Conservation (phyloP, 441 rosid species). For the Macaranga tanarius region DNA sequence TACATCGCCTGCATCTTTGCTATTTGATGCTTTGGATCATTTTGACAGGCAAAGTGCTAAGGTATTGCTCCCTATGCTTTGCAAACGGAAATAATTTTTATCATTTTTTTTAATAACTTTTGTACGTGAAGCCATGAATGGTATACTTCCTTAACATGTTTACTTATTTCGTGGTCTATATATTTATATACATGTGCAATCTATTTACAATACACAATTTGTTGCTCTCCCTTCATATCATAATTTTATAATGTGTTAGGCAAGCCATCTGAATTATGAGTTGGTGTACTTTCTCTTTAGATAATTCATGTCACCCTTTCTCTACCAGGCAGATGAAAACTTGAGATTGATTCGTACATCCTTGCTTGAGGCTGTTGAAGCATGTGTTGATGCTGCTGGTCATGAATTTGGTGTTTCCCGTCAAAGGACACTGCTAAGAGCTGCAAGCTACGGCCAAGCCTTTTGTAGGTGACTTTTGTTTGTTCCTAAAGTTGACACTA, state of each 20-base stretch:
- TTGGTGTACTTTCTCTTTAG: slow-evolving; percentile 10
- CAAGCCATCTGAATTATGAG: neutral
- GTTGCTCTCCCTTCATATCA: neutral
- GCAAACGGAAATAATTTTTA: neutral
- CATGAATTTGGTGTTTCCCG: slow-evolving; percentile 88
- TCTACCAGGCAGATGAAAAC: slow-evolving; percentile 95
- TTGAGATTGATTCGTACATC: slow-evolving; percentile 83
- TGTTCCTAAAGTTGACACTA: slow-evolving; percentile 16
- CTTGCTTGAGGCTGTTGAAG: slow-evolving; percentile 94
- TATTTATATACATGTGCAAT: neutral
- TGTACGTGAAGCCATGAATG: neutral
- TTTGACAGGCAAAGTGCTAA: slow-evolving; percentile 95
- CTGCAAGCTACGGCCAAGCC: slow-evolving; percentile 99
- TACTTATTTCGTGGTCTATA: neutral
- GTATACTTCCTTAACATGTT: neutral
- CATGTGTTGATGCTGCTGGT: slow-evolving; percentile 94
- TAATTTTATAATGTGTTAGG: neutral
- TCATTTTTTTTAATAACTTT: neutral
- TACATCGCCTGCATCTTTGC: slow-evolving; percentile 87
- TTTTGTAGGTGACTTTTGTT: slow-evolving; percentile 77
- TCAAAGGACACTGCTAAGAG: slow-evolving; percentile 79
- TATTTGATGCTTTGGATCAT: slow-evolving; percentile 96
- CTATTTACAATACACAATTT: neutral
- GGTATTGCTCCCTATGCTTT: slow-evolving; percentile 40
- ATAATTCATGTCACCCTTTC: slow-evolving; percentile 20